A percentile compares a stretch with the other conserved stretches of the same genome.
phyloP scores from a whole-genome alignment of 2,329 filamentous ascomycete species.

The Trichoderma brevicompactum region DNA sequence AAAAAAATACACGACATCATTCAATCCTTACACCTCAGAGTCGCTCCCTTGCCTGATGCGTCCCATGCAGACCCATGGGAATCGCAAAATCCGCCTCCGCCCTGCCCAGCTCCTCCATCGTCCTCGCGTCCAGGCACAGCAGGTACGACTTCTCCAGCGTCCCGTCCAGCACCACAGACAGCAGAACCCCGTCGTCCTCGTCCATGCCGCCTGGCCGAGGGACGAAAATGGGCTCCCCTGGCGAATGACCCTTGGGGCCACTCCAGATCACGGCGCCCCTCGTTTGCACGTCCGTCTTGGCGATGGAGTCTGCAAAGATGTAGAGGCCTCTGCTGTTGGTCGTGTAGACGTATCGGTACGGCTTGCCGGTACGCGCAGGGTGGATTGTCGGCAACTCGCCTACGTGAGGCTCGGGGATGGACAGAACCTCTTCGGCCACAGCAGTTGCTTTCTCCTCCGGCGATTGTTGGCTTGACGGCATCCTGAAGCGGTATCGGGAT shows the following conservation, averaged over 20 bases:
- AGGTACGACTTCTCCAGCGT: slow-evolving; percentile 64
- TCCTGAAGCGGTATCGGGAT: slow-evolving; percentile 49
- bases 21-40: background rate
- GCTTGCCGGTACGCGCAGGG: slow-evolving; percentile 54
- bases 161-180: slow-evolving; percentile 69
- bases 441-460: slow-evolving; percentile 30
- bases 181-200: slow-evolving; percentile 67
- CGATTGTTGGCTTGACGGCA: slow-evolving; percentile 36
- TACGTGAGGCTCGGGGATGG: slow-evolving; percentile 57
- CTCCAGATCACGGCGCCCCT: slow-evolving; percentile 61
- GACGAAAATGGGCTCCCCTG: slow-evolving; percentile 72
- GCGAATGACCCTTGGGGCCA: slow-evolving; percentile 61
- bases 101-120: slow-evolving; percentile 65
- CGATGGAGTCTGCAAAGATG: slow-evolving; percentile 64
- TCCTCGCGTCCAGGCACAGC: slow-evolving; percentile 65
- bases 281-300: slow-evolving; percentile 66
- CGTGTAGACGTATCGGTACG: slow-evolving; percentile 65
- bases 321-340: slow-evolving; percentile 60
- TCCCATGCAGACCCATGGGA: slow-evolving; percentile 68
- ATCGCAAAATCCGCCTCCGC: slow-evolving; percentile 66
- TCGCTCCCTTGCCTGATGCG: slow-evolving; percentile 43
- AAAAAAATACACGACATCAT: background rate
- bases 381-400: slow-evolving; percentile 72
- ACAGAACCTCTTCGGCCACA: slow-evolving; percentile 44
- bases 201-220: slow-evolving; percentile 47